These are phyloP conservation scores for Tillandsia leiboldiana DNA, from an alignment of 176 grass and related monocot species.

Conservation along the genomic window DNA sequence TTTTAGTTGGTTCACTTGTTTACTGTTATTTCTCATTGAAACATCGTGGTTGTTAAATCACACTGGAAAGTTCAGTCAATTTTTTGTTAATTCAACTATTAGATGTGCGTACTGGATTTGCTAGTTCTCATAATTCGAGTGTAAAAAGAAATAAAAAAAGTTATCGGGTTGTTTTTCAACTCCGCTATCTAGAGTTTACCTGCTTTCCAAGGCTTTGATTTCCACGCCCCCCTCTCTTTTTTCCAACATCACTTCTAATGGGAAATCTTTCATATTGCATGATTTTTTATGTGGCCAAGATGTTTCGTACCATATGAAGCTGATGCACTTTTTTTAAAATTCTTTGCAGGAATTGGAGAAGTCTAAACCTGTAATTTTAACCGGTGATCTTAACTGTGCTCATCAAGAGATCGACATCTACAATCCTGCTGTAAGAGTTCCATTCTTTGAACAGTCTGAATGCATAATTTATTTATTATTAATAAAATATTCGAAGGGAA, in stretches of 20 bases:
- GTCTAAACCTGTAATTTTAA: constrained; percentile 74
- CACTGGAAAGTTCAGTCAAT: neutral
- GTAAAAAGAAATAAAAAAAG: too few species aligned
- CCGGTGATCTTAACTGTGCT: constrained; percentile 72
- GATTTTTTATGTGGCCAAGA: neutral
- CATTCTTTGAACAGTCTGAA: neutral
- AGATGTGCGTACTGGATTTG: too few species aligned
- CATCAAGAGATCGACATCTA: constrained; percentile 74
- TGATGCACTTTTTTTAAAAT: constrained; percentile 8
- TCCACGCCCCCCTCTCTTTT: too few species aligned
- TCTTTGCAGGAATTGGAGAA: constrained; percentile 65
- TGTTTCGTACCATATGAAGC: constrained; percentile 9
- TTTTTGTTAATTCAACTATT: neutral
- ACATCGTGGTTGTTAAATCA: neutral
- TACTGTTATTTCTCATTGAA: neutral
- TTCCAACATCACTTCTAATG: too few species aligned
- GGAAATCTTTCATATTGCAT: too few species aligned
- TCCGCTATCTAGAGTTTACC: neutral
- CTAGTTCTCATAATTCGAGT: too few species aligned
- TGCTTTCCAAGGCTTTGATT: neutral
- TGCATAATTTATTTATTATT: neutral
- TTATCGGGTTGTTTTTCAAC: neutral
- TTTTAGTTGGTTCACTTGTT: constrained; percentile 5
- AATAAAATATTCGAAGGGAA: neutral
- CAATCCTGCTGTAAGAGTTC: constrained; percentile 59